phyloP scores from a whole-genome alignment of 1,284 basidiomycete species.

The Pulchroboletus neoregius region DNA sequence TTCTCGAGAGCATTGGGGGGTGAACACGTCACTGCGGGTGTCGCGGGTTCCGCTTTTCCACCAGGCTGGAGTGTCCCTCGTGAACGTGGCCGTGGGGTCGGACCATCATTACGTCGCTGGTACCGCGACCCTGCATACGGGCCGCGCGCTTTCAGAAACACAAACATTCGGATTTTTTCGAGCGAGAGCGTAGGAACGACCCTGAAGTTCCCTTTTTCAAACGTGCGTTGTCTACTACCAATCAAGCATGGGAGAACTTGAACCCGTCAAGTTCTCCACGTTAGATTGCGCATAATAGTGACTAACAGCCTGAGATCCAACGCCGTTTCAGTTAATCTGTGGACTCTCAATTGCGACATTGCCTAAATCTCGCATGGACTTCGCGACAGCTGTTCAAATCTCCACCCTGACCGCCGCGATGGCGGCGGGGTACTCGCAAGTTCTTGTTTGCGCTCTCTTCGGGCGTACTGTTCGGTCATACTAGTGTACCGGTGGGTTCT shows the following conservation, averaged over 20 bases:
- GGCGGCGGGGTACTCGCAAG: conserved; percentile 21
- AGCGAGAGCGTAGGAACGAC: background rate
- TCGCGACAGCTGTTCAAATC: conserved; percentile 12
- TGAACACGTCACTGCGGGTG: background rate
- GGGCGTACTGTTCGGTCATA: conserved; percentile 24
- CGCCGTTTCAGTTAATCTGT: conserved; percentile 21
- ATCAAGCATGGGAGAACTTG: conserved; percentile 12
- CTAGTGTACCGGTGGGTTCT: conserved; percentile 12
- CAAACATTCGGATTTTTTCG: conserved; percentile 1
- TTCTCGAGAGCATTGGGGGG: background rate
- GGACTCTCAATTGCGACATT: background rate
- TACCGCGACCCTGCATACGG: conserved; percentile 15
- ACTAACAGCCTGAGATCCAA: conserved; percentile 16
- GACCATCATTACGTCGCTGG: conserved; percentile 14
- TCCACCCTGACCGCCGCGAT: conserved; percentile 29
- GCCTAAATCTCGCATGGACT: conserved; percentile 1
- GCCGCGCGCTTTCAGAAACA: conserved; percentile 4
- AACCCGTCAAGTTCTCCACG: background rate
- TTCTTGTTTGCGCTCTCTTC: conserved; percentile 24
- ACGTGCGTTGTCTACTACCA: conserved; percentile 3
- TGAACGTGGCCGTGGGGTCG: conserved; percentile 2
- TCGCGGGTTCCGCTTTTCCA: conserved; percentile 5
- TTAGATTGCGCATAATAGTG: background rate
- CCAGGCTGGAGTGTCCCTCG: background rate
- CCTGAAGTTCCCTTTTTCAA: conserved; percentile 19